Percentiles rank a stretch among this genome's conserved stretches.
These are phyloP conservation scores for Blastobotrys capitulatus DNA, from an alignment of 1,139 yeast species.

Conservation along the genomic window DNA sequence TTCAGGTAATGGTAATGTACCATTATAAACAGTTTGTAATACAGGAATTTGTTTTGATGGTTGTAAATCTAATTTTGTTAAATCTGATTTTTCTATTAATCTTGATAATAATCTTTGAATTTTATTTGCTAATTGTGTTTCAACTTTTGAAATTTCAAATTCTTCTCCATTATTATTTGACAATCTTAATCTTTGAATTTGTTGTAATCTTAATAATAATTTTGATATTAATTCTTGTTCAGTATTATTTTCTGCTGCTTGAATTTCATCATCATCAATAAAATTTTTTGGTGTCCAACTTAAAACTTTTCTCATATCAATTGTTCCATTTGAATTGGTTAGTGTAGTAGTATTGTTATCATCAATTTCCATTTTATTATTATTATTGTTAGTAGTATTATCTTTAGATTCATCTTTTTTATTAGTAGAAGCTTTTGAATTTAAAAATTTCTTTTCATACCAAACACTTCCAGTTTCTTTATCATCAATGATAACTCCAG, in stretches of 20 bases:
- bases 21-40: slow-evolving; percentile 66
- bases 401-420: background rate
- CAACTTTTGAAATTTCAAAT: slow-evolving; percentile 39
- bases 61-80: slow-evolving; percentile 24
- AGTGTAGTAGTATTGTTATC: background rate
- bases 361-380: slow-evolving; percentile 11
- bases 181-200: slow-evolving; percentile 56
- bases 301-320: slow-evolving; percentile 43
- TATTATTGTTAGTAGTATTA: slow-evolving; percentile 14
- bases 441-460: slow-evolving; percentile 50
- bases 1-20: slow-evolving; percentile 64
- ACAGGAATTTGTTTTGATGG: slow-evolving; percentile 50
- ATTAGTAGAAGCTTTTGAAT: slow-evolving; percentile 24
- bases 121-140: slow-evolving; percentile 47
- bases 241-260: slow-evolving; percentile 42
- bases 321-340: slow-evolving; percentile 12
- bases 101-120: slow-evolving; percentile 46
- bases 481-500: slow-evolving; percentile 58
- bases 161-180: slow-evolving; percentile 30
- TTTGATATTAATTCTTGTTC: slow-evolving; percentile 53
- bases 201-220: slow-evolving; percentile 53
- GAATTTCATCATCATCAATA: slow-evolving; percentile 49
- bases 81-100: slow-evolving; percentile 33
- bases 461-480: slow-evolving; percentile 65
- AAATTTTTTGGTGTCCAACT: slow-evolving; percentile 51